phyloP scores from a whole-genome alignment of 352 stramenopile genomes.

The Phytophthora chlamydospora region DNA sequence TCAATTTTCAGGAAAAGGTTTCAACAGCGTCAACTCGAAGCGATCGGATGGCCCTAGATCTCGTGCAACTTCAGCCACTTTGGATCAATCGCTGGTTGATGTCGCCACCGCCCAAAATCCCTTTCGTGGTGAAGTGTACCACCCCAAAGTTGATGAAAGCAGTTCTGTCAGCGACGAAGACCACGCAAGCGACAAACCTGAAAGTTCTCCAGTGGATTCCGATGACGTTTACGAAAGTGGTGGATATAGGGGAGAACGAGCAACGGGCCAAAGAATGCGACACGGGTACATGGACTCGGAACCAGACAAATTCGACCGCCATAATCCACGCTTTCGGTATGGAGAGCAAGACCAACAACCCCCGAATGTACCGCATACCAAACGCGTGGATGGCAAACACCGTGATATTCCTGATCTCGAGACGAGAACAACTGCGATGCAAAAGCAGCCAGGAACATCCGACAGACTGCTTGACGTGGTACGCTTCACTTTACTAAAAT shows the following conservation, averaged over 20 bases:
- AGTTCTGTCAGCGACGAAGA: constrained; percentile 4
- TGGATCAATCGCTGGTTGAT: constrained; percentile 30
- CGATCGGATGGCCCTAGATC: constrained; percentile 12
- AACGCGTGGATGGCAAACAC: constrained; percentile 4
- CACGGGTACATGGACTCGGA: constrained; percentile 10
- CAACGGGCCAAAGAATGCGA: background rate
- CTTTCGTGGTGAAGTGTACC: constrained; percentile 21
- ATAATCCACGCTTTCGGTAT: constrained; percentile 18
- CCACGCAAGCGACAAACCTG: constrained; percentile 1
- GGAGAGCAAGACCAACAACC: constrained; percentile 5
- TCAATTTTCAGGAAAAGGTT: constrained; percentile 2
- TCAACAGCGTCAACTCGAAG: constrained; percentile 10
- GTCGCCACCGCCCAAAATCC: constrained; percentile 26
- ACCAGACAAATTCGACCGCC: constrained; percentile 8
- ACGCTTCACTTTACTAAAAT: constrained; percentile 4
- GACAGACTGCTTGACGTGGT: constrained; percentile 28
- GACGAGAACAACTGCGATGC: constrained; percentile 6
- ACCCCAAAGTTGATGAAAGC: constrained; percentile 2
- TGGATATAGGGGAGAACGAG: background rate
- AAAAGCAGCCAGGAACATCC: constrained; percentile 8
- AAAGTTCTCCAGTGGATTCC: background rate
- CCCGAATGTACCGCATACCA: constrained; percentile 2
- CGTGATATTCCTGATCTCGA: constrained; percentile 7
- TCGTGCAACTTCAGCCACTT: constrained; percentile 8
- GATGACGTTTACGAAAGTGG: constrained; percentile 9